Base-by-base conservation (phyloP, 2,329 filamentous ascomycete genomes). In the Corynespora cassiicola region DNA sequence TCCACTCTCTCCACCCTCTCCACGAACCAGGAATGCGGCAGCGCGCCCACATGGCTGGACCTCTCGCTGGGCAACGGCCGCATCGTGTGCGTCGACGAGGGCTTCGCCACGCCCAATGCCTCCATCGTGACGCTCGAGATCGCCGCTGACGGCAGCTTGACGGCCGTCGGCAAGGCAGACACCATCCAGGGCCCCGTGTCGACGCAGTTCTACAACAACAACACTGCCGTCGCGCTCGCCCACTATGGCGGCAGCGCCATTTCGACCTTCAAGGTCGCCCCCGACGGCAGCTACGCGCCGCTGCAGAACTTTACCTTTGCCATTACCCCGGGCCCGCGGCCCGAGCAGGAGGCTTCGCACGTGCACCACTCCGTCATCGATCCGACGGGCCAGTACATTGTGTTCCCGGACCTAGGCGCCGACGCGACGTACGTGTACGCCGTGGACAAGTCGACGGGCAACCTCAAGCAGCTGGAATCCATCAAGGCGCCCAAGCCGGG, bases 361-460 rank as follows among this genome's bases (percentile, higher is more conserved):
- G 83, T 84, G 12, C 85, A 88, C 64, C 70, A 85, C 57, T 76
- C 79, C n/a, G 61, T 86, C 34, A 59, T 85, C 21, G 85, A 88
- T 58, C 85, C 85, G 6, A 85, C 80, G 2, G 79, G 77, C 5
- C 56, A 72, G n/a, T 88, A 79, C 62, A 54, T 87, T 18, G 56
- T 87, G 7, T 76, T 82, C 7, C 84, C 85, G 1, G 86, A 88
- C 52, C 74, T 90, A 5, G 82, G 85, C 25, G 75, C 78, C 0
- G 86, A 88, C 52, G 54, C 81, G 6, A 64, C 88, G 31, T 81
- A 79, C 47, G 66, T 81, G 71, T 88, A 80, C 61, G 57, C 68
- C 37, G 73, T 85, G 54, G 66, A 80, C 48, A 52, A 55, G 1
- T 47, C 56, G 1, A 69, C 60, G 2, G 73, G 74, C 29, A 57